phyloP scores from a whole-genome alignment of 1,139 yeast genomes.

The Lodderomyces elongisporus region DNA sequence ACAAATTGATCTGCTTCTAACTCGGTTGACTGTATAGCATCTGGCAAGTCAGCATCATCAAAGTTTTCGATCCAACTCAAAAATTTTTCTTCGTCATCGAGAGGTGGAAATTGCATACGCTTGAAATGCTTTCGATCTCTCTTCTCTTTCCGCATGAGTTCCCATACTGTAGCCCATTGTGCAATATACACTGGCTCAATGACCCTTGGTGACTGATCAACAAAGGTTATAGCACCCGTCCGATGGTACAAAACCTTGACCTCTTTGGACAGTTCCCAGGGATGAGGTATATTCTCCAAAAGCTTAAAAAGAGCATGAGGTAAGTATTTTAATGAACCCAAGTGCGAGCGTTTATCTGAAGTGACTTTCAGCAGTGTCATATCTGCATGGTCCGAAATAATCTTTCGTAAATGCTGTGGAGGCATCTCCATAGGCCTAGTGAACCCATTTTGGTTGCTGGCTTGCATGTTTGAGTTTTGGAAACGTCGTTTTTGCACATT shows the following conservation, averaged over 20 bases:
- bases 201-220: constrained; percentile 86
- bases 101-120: constrained; percentile 90
- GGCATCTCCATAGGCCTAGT: constrained; percentile 67
- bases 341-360: constrained; percentile 81
- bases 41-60: constrained; percentile 66
- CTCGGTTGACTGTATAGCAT: constrained; percentile 56
- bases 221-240: constrained; percentile 94
- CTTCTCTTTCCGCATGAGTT: constrained; percentile 89
- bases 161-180: constrained; percentile 95
- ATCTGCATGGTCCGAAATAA: constrained; percentile 81
- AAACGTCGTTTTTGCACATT: constrained; percentile 57
- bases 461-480: constrained; percentile 7
- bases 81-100: constrained; percentile 97
- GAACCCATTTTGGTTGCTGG: not conserved
- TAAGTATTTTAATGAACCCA: constrained; percentile 89
- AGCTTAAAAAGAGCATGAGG: constrained; percentile 92
- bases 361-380: constrained; percentile 75
- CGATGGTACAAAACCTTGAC: constrained; percentile 86
- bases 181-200: constrained; percentile 89
- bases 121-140: constrained; percentile 86
- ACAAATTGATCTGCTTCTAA: constrained; percentile 14
- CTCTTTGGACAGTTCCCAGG: constrained; percentile 88
- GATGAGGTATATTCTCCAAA: constrained; percentile 96
- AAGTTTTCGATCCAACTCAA: constrained; percentile 75
- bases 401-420: constrained; percentile 86